A percentile compares a stretch with the other conserved stretches of the same genome.
Evolutionary conservation across 2,329 filamentous ascomycete genomes (phyloP).

Genomic region (Lachnellula arida): DNA sequence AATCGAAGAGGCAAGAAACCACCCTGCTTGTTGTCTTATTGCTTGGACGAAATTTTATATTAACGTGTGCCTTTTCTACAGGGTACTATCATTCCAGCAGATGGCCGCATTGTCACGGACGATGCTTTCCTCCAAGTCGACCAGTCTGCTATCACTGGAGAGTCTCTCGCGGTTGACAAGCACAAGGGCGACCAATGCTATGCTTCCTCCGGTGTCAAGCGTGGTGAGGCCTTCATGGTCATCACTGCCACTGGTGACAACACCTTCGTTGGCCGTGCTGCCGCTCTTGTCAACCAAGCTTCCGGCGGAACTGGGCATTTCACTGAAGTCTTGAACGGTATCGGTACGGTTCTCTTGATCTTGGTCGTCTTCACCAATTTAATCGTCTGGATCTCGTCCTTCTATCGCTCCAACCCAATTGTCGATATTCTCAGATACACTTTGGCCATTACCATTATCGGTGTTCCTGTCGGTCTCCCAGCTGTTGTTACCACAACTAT

Average conservation of each 20-base stretch:
- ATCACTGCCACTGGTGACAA: conserved; percentile 82
- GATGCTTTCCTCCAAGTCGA: conserved; percentile 84
- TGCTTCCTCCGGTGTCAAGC: conserved; percentile 84
- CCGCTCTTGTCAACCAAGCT: conserved; percentile 77
- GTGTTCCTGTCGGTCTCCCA: conserved; percentile 88
- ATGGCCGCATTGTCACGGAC: conserved; percentile 80
- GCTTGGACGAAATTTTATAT: neutral
- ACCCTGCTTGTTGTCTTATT: neutral
- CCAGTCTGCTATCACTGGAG: conserved; percentile 86
- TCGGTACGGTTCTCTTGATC: conserved; percentile 74
- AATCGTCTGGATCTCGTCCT: conserved; percentile 79
- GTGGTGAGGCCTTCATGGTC: conserved; percentile 79
- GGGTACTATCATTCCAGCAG: conserved; percentile 86
- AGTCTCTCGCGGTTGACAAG: conserved; percentile 89
- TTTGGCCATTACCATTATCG: conserved; percentile 83
- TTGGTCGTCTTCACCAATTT: conserved; percentile 77
- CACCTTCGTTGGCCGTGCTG: conserved; percentile 85
- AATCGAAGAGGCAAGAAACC: conserved; percentile 63
- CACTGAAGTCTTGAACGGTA: conserved; percentile 84
- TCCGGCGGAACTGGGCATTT: conserved; percentile 76
- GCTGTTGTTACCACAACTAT: conserved; percentile 93
- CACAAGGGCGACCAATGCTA: conserved; percentile 76
- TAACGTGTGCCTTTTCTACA: conserved; percentile 19
- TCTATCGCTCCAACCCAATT: conserved; percentile 81
- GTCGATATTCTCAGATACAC: conserved; percentile 78